phyloP scores from a whole-genome alignment of 2,329 filamentous ascomycete genomes.

The Paraphaeosphaeria minitans region DNA sequence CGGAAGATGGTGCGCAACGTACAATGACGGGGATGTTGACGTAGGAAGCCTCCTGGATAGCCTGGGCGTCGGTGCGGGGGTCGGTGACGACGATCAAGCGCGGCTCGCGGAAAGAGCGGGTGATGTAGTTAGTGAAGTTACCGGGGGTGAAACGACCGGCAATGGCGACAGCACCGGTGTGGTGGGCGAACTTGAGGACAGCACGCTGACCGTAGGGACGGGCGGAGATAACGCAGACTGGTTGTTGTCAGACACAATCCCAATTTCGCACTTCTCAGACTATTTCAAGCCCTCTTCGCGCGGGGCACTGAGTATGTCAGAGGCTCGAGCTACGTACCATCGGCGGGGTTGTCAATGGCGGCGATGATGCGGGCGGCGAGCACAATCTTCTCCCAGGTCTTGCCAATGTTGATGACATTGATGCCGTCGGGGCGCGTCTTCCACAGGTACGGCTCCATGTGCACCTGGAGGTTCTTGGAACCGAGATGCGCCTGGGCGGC shows the following conservation, averaged over 20 bases:
- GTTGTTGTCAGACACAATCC: conserved; percentile 18
- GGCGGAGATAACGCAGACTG: conserved; percentile 86
- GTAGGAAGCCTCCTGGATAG: conserved; percentile 99
- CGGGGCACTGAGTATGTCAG: not conserved
- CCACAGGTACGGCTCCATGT: conserved; percentile 99
- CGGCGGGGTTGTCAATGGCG: conserved; percentile 98
- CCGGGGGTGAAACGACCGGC: conserved; percentile 99
- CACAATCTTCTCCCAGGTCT: conserved; percentile 99
- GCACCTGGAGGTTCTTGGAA: conserved; percentile 98
- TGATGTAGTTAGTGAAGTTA: conserved; percentile 99
- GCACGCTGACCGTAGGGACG: conserved; percentile 99
- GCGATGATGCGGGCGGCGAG: conserved; percentile 98
- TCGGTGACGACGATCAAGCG: conserved; percentile 99
- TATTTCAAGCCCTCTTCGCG: not conserved
- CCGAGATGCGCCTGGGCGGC: conserved; percentile 96
- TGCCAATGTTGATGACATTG: conserved; percentile 99
- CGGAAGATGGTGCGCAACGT: conserved; percentile 13
- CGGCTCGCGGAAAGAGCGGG: conserved; percentile 99
- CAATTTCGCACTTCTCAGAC: not conserved
- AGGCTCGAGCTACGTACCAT: conserved; percentile 65
- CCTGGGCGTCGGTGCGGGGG: conserved; percentile 98
- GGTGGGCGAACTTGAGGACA: conserved; percentile 98
- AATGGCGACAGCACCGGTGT: conserved; percentile 97
- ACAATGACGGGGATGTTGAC: conserved; percentile 99
- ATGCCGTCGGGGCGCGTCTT: conserved; percentile 98